Conservation (phyloP, 257 asterid genomes). For the Verbascum thapsus region DNA sequence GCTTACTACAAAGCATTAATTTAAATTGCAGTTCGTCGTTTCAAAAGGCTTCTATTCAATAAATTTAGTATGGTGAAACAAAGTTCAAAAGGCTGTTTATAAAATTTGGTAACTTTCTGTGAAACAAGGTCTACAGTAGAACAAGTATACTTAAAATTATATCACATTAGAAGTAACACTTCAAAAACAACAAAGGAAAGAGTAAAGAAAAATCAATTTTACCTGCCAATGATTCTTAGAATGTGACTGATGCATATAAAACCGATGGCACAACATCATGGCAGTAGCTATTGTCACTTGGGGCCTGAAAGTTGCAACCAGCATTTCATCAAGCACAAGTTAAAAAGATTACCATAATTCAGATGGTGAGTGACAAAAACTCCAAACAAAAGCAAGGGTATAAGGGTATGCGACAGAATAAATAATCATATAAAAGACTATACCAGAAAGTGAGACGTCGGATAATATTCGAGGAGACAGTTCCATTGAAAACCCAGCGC, state of each 20-base stretch:
- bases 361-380: not conserved
- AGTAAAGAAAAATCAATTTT: constrained; percentile 11
- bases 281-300: constrained; percentile 66
- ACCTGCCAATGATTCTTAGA: constrained; percentile 75
- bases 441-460: no score
- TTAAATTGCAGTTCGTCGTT: not conserved
- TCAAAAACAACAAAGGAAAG: constrained; percentile 8
- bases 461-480: constrained; percentile 7
- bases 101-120: constrained; percentile 4
- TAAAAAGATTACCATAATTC: not conserved
- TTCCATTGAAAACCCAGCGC: not conserved
- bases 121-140: constrained; percentile 11
- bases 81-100: not conserved
- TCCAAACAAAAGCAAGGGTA: constrained; percentile 10
- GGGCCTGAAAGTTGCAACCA: constrained; percentile 47
- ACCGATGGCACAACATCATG: constrained; percentile 60
- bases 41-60: not conserved
- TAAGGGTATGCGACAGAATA: constrained; percentile 3
- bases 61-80: not conserved
- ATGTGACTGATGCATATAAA: constrained; percentile 68
- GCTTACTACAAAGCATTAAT: constrained; percentile 1
- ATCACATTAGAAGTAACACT: constrained; percentile 5
- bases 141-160: not conserved
- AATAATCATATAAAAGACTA: no score
- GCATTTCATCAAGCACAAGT: constrained; percentile 18